A percentile compares a stretch with the other conserved stretches of the same genome.
phyloP scores from a whole-genome alignment of 2,329 filamentous ascomycete species.

The Nemania sp. region DNA sequence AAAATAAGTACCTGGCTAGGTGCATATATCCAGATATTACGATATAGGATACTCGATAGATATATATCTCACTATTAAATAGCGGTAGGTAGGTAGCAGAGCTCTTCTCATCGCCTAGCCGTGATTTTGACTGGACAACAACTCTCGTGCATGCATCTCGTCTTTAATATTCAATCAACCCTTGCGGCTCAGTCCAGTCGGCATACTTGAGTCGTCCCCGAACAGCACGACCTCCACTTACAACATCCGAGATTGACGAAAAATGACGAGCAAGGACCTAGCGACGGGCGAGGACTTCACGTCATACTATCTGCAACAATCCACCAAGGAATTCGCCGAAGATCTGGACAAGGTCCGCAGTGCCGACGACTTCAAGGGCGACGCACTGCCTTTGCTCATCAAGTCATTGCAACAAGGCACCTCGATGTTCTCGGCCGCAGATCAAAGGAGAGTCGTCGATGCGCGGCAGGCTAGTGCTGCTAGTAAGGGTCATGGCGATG shows the following conservation, averaged over 20 bases:
- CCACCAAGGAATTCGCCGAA: slow-evolving; percentile 72
- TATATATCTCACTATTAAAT: too few relatives aligned
- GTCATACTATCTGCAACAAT: slow-evolving; percentile 70
- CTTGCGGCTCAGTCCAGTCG: neutral
- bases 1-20: too few relatives aligned
- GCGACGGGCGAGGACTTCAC: slow-evolving; percentile 53
- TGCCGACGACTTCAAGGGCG: slow-evolving; percentile 72
- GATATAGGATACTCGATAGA: too few relatives aligned
- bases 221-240: neutral
- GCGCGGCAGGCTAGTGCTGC: slow-evolving; percentile 10
- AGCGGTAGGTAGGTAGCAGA: too few relatives aligned
- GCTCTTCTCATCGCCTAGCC: too few relatives aligned
- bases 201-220: neutral
- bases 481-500: neutral
- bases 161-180: neutral
- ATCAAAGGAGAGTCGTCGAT: slow-evolving; percentile 46
- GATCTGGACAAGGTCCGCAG: slow-evolving; percentile 72
- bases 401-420: slow-evolving; percentile 71
- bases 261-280: slow-evolving; percentile 31
- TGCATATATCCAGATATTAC: too few relatives aligned
- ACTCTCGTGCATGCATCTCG: too few relatives aligned
- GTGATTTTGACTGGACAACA: too few relatives aligned
- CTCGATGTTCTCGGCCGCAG: slow-evolving; percentile 61
- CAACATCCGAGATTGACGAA: too few relatives aligned
- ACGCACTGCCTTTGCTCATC: slow-evolving; percentile 67